A percentile compares a stretch with the other conserved stretches of the same genome.
phyloP scores from a whole-genome alignment of 2,329 filamentous ascomycete genomes.

The Alternaria brassicicola region DNA sequence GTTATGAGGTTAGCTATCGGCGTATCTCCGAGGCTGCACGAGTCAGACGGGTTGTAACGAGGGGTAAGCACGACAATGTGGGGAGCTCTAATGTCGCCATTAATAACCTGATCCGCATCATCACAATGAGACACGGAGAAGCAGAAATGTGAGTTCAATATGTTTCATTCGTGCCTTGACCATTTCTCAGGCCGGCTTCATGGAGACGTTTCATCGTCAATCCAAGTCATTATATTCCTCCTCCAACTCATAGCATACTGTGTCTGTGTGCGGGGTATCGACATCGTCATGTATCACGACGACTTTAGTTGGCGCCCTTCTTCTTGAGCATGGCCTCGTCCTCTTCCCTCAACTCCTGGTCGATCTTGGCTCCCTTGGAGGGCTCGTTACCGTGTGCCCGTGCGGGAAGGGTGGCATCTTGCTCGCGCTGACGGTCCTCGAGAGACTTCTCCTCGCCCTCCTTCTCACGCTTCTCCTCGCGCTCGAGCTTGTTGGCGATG shows the following conservation, averaged over 20 bases:
- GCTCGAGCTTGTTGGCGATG: slow-evolving; percentile 73
- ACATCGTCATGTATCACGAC: slow-evolving; percentile 2
- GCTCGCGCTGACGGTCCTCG: slow-evolving; percentile 54
- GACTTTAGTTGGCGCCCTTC: slow-evolving; percentile 57
- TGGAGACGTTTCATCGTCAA: slow-evolving; percentile 14
- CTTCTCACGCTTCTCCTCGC: slow-evolving; percentile 62
- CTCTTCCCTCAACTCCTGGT: slow-evolving; percentile 70
- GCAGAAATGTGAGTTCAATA: not conserved
- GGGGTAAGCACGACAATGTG: slow-evolving; percentile 22
- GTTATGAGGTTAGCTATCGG: slow-evolving; percentile 10
- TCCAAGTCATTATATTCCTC: slow-evolving; percentile 13
- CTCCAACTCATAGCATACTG: slow-evolving; percentile 14
- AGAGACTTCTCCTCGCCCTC: slow-evolving; percentile 42
- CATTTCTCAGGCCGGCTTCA: slow-evolving; percentile 8
- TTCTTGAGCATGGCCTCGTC: slow-evolving; percentile 68
- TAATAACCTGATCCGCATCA: slow-evolving; percentile 1
- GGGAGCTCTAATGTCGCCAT: slow-evolving; percentile 12
- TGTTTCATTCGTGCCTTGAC: slow-evolving; percentile 14
- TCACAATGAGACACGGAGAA: not conserved
- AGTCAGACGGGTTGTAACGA: slow-evolving; percentile 22
- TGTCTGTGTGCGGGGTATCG: slow-evolving; percentile 17
- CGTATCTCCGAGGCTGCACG: slow-evolving; percentile 20
- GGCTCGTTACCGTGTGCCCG: slow-evolving; percentile 74
- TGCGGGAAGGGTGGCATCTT: slow-evolving; percentile 66
- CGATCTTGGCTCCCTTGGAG: slow-evolving; percentile 72